Conservation (phyloP, 1,284 basidiomycete genomes). For the Omphalotus olearius region DNA sequence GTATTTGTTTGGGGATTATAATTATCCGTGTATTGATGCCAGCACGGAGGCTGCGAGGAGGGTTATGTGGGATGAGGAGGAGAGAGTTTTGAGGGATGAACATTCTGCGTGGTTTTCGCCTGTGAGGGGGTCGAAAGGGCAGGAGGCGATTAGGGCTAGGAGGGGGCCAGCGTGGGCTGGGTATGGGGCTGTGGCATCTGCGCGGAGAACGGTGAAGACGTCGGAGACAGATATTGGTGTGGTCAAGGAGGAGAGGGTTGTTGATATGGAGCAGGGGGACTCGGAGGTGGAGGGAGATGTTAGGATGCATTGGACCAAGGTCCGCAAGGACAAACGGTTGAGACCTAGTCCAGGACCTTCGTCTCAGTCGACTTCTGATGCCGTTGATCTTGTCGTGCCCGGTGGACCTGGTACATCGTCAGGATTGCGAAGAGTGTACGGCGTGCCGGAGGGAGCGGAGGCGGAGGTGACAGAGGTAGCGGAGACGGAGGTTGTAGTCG, state of each 20-base stretch:
- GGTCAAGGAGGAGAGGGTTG: slow-evolving; percentile 16
- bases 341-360: slow-evolving; percentile 8
- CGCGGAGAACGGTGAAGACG: slow-evolving; percentile 14
- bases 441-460: slow-evolving; percentile 19
- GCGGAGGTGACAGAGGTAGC: slow-evolving; percentile 18
- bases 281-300: slow-evolving; percentile 28
- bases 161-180: slow-evolving; percentile 40
- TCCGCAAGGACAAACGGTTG: not conserved
- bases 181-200: slow-evolving; percentile 52
- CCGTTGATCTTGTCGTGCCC: no score
- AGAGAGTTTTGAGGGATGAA: slow-evolving; percentile 64
- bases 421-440: not conserved
- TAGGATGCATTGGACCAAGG: slow-evolving; percentile 45
- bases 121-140: slow-evolving; percentile 41
- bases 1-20: slow-evolving; percentile 89
- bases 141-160: slow-evolving; percentile 32
- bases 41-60: slow-evolving; percentile 67
- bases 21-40: slow-evolving; percentile 87
- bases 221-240: slow-evolving; percentile 8
- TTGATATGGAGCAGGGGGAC: slow-evolving; percentile 12
- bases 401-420: no score
- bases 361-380: slow-evolving; percentile 17
- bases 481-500: not conserved
- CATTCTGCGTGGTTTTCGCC: slow-evolving; percentile 67
- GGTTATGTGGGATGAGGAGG: slow-evolving; percentile 70